Percentiles rank a stretch among this genome's conserved stretches.
Conservation (phyloP, 164 flowering plant species). For the Taxillus chinensis region DNA sequence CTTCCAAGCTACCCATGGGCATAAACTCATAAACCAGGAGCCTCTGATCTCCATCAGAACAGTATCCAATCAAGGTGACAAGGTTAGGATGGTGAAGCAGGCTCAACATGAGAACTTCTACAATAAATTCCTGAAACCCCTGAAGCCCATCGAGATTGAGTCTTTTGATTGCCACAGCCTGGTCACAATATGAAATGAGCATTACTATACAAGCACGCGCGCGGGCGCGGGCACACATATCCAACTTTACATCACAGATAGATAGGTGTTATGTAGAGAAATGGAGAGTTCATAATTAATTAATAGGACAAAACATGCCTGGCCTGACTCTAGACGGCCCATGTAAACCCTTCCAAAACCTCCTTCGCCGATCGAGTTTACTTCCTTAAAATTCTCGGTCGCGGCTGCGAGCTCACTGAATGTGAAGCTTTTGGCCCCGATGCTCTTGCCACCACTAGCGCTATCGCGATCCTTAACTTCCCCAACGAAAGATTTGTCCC, state of each 20-base stretch:
- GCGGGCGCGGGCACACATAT: no score
- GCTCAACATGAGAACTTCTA: slow-evolving; percentile 2
- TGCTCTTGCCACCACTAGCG: slow-evolving; percentile 2
- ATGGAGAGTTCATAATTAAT: not conserved
- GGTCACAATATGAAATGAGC: not conserved
- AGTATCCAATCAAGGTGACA: slow-evolving; percentile 5
- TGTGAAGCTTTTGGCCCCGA: not conserved
- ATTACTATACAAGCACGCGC: no score
- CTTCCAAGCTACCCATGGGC: slow-evolving; percentile 1
- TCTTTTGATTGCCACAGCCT: not conserved
- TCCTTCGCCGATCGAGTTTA: not conserved
- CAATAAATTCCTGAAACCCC: slow-evolving; percentile 4
- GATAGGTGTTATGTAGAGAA: no score
- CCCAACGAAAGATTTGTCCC: slow-evolving; percentile 2
- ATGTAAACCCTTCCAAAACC: not conserved
- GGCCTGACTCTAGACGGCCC: not conserved
- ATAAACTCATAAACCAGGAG: slow-evolving; percentile 3
- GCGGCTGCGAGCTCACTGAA: not conserved
- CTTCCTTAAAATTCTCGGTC: not conserved
- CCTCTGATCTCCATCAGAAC: slow-evolving; percentile 3
- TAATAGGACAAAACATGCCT: not conserved
- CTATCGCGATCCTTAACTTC: slow-evolving; percentile 3
- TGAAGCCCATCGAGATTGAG: not conserved
- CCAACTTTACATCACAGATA: no score
- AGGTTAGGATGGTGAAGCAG: slow-evolving; percentile 1